Evolutionary conservation across 2,329 filamentous ascomycete genomes (phyloP).

Genomic region (Berkeleyomyces rouxiae): DNA sequence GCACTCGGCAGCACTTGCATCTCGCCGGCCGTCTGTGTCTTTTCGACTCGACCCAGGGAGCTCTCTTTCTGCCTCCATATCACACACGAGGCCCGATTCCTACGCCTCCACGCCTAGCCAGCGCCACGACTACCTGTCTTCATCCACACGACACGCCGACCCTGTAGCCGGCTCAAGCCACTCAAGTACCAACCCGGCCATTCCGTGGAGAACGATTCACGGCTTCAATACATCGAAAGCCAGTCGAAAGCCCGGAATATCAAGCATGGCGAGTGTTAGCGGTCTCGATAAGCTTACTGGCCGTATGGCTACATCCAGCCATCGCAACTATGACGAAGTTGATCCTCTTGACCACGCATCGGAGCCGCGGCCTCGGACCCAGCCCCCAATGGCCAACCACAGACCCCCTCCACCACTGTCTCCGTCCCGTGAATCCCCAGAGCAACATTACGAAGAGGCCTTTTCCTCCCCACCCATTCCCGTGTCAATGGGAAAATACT

Average conservation of each 20-base stretch:
- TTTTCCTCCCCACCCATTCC: constrained; percentile 17
- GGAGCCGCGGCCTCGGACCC: constrained; percentile 35
- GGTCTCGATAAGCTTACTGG: background rate
- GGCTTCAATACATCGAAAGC: constrained; percentile 6
- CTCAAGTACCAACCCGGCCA: background rate
- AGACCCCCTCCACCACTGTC: background rate
- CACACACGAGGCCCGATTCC: background rate
- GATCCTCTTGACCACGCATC: constrained; percentile 16
- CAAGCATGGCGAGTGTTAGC: constrained; percentile 2
- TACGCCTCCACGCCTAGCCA: background rate
- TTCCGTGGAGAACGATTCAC: constrained; percentile 10
- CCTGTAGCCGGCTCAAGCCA: background rate
- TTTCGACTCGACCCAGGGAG: constrained; percentile 1
- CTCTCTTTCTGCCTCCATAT: background rate
- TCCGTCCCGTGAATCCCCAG: background rate
- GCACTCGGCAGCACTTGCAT: background rate
- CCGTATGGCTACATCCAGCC: background rate
- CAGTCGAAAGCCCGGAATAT: background rate
- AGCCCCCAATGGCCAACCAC: constrained; percentile 30
- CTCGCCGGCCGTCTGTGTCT: background rate
- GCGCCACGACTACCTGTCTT: background rate
- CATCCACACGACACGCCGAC: background rate
- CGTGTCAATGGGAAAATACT: constrained; percentile 44
- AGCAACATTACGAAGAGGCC: background rate
- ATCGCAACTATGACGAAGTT: constrained; percentile 7